Conservation (phyloP, 75 land plant genomes). For the Sequoiadendron giganteum region DNA sequence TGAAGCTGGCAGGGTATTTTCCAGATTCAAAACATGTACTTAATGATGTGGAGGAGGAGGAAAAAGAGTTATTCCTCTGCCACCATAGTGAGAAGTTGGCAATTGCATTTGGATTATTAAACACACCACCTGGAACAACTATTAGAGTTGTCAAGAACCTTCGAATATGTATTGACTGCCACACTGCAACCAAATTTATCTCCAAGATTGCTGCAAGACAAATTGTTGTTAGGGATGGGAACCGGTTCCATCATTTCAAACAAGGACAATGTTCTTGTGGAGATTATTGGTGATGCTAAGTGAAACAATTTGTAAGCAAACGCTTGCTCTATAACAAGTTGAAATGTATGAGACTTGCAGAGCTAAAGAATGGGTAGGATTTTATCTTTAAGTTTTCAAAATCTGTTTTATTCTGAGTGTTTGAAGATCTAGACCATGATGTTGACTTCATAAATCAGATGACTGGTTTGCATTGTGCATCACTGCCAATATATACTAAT, state of each 20-base stretch:
- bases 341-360: neutral
- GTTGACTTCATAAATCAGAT: neutral
- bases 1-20: constrained; percentile 16
- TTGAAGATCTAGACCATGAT: neutral
- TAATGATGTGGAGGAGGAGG: constrained; percentile 5
- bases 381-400: no score
- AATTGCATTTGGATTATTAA: constrained; percentile 33
- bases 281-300: neutral
- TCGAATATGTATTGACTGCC: constrained; percentile 28
- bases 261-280: constrained; percentile 29
- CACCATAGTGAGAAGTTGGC: constrained; percentile 32
- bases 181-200: constrained; percentile 17
- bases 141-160: constrained; percentile 22
- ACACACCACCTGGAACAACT: constrained; percentile 24
- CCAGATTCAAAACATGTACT: constrained; percentile 13
- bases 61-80: constrained; percentile 8
- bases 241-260: constrained; percentile 28
- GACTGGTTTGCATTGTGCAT: neutral
- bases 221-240: constrained; percentile 26
- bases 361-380: neutral
- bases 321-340: neutral
- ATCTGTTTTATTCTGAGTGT: neutral
- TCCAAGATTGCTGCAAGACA: constrained; percentile 19
- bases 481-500: neutral
- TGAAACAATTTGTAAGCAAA: neutral